Evolutionary conservation across 2,329 filamentous ascomycete genomes (phyloP).

Genomic region (Davidsoniella virescens): DNA sequence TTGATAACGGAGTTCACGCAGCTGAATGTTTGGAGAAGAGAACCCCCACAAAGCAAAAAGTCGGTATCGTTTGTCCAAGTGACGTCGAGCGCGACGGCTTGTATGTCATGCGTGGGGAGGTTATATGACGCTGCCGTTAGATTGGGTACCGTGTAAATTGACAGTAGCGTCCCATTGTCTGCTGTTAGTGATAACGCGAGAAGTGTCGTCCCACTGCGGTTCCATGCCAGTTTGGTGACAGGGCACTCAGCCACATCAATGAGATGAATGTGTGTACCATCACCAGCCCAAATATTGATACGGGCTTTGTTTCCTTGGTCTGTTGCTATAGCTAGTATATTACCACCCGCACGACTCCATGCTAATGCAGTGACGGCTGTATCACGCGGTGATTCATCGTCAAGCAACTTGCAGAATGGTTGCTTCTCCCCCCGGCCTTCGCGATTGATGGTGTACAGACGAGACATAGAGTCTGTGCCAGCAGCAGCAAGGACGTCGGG

Average conservation of each 20-base stretch:
- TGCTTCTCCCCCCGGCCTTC: constrained; percentile 23
- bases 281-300: constrained; percentile 39
- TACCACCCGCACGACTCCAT: constrained; percentile 39
- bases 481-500: constrained; percentile 49
- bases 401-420: constrained; percentile 32
- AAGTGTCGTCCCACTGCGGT: constrained; percentile 36
- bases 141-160: constrained; percentile 20
- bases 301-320: constrained; percentile 34
- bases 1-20: constrained; percentile 31
- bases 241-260: constrained; percentile 44
- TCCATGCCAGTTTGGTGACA: constrained; percentile 46
- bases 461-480: constrained; percentile 54
- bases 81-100: constrained; percentile 37
- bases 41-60: constrained; percentile 43
- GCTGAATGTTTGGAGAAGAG: constrained; percentile 32
- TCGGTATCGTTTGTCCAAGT: constrained; percentile 42
- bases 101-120: constrained; percentile 34
- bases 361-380: constrained; percentile 42
- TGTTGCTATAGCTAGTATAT: constrained; percentile 39
- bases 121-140: constrained; percentile 25
- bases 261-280: constrained; percentile 34
- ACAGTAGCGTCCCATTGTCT: constrained; percentile 23
- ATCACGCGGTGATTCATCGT: constrained; percentile 34
- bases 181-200: constrained; percentile 35
- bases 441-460: constrained; percentile 48